Evolutionary conservation across 108 stramenopile species (phyloP).

Genomic region (Cylindrotheca closterium): DNA sequence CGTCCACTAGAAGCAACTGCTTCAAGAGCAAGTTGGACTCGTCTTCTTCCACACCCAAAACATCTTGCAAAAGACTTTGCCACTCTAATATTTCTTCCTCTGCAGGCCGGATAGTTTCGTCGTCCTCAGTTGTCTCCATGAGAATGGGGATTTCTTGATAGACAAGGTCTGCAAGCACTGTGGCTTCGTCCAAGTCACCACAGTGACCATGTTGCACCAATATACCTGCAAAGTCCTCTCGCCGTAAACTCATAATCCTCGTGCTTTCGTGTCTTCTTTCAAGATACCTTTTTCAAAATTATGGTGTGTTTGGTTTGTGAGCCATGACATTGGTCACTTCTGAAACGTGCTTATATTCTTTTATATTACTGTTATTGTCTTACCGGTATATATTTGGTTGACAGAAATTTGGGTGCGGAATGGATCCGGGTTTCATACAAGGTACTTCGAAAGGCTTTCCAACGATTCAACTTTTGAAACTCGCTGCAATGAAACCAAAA

Average conservation of each 20-base stretch:
- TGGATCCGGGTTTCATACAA: too few species aligned
- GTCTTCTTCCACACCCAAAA: conserved; percentile 12
- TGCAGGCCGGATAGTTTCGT: not conserved
- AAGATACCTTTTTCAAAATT: too few species aligned
- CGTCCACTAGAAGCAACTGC: not conserved
- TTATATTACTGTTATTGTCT: too few species aligned
- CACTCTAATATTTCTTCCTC: not conserved
- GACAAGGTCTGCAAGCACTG: conserved; percentile 21
- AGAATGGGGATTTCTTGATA: conserved; percentile 8
- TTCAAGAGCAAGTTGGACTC: not conserved
- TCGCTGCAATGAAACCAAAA: too few species aligned
- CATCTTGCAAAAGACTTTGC: not conserved
- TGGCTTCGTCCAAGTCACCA: conserved; percentile 17
- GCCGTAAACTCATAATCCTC: conserved; percentile 1
- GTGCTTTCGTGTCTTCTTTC: not conserved
- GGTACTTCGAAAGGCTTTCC: too few species aligned
- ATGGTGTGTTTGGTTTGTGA: too few species aligned
- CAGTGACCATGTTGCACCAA: not conserved
- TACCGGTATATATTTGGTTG: too few species aligned
- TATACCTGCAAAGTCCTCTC: not conserved
- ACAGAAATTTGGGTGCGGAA: too few species aligned
- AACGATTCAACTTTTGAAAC: too few species aligned
- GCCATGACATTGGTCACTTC: too few species aligned
- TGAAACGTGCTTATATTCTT: too few species aligned
- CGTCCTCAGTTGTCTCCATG: not conserved